phyloP scores from a whole-genome alignment of 1,284 basidiomycete species.

The Cystobasidium sp. region DNA sequence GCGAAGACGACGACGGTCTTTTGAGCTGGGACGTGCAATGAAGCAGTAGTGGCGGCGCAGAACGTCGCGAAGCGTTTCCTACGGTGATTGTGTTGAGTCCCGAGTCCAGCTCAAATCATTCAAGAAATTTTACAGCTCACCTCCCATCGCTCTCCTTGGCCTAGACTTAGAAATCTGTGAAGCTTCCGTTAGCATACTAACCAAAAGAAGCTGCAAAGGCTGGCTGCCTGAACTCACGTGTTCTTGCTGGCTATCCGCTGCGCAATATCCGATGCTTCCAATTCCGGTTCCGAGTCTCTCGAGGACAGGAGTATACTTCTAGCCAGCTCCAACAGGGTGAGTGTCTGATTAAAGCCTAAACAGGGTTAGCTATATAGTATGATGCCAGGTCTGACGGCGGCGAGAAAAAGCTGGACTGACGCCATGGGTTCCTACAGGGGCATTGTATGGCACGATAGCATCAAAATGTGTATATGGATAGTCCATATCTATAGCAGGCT shows the following conservation, averaged over 20 bases:
- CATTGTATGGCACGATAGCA: not conserved
- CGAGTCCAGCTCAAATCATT: not conserved
- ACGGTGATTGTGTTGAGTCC: not conserved
- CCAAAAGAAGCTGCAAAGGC: not conserved
- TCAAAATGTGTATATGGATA: not conserved
- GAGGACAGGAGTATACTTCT: slow-evolving; percentile 13
- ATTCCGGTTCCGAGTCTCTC: not conserved
- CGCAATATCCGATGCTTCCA: not conserved
- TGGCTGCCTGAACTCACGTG: not conserved
- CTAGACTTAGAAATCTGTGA: not conserved
- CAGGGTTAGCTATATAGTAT: too few species aligned
- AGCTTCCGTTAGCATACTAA: not conserved
- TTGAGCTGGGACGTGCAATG: slow-evolving; percentile 3
- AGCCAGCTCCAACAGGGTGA: slow-evolving; percentile 18
- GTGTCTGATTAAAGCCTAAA: not conserved
- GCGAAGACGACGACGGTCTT: not conserved
- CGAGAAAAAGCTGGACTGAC: not conserved
- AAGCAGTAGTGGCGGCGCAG: slow-evolving; percentile 37
- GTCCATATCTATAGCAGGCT: not conserved
- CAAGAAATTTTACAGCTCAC: not conserved
- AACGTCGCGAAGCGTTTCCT: slow-evolving; percentile 34
- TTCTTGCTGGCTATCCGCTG: slow-evolving; percentile 8
- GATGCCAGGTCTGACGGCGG: too few species aligned
- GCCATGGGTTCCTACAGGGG: not conserved
- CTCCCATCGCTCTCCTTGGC: slow-evolving; percentile 28